phyloP scores from a whole-genome alignment of 2,329 filamentous ascomycete genomes.

The Phyllosticta capitalensis region DNA sequence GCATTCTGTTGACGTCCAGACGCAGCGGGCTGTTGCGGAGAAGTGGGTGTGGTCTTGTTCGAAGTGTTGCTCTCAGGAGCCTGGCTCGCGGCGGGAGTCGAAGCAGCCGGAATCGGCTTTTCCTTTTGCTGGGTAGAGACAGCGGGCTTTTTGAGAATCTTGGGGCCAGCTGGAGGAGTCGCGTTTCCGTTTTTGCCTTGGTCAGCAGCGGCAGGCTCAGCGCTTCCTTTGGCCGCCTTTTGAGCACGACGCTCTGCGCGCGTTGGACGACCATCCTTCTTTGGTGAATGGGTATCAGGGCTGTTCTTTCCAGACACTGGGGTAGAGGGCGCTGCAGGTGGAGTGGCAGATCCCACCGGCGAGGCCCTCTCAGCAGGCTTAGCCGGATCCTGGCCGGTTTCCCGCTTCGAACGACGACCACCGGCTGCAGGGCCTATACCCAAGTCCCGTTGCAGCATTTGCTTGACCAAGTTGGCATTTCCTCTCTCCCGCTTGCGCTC shows the following conservation, averaged over 20 bases:
- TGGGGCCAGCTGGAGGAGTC: constrained; percentile 11
- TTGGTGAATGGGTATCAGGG: constrained; percentile 17
- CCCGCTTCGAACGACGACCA: constrained; percentile 29
- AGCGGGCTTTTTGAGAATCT: constrained; percentile 13
- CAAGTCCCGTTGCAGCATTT: constrained; percentile 54
- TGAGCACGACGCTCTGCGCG: constrained; percentile 29
- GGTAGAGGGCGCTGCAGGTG: constrained; percentile 2
- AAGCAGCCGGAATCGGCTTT: constrained; percentile 12
- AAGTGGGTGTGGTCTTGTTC: neutral
- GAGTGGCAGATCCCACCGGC: constrained; percentile 18
- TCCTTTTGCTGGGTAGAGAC: constrained; percentile 13
- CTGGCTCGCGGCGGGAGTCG: constrained; percentile 9
- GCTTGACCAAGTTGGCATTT: constrained; percentile 43
- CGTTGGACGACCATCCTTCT: constrained; percentile 27
- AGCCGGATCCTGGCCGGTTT: constrained; percentile 9
- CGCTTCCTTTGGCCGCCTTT: constrained; percentile 28
- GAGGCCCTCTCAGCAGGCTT: constrained; percentile 20
- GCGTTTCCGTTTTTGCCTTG: constrained; percentile 21
- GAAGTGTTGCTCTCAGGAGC: neutral
- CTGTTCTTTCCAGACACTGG: constrained; percentile 1
- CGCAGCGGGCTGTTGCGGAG: constrained; percentile 5
- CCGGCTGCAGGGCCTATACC: constrained; percentile 41
- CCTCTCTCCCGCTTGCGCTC: constrained; percentile 47
- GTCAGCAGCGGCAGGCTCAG: constrained; percentile 14
- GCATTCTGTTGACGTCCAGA: constrained; percentile 4